Conservation (phyloP, 164 flowering plant species). For the Aristolochia californica region DNA sequence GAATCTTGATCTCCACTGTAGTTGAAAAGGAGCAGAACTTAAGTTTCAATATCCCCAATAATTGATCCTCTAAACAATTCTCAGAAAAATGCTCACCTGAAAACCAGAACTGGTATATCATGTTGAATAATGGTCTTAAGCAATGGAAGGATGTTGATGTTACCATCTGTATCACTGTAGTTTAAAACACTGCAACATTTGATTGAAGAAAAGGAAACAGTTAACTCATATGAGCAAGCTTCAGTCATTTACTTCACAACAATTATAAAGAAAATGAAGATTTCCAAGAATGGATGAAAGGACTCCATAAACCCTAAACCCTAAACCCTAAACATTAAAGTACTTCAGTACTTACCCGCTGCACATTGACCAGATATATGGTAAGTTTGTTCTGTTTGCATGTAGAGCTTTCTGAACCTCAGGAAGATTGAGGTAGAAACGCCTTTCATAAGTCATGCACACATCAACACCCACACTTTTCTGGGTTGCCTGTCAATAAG, state of each 20-base stretch:
- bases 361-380: constrained; percentile 86
- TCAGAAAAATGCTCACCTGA: constrained; percentile 41
- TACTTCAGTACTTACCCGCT: too few relatives aligned
- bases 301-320: too few relatives aligned
- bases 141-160: constrained; percentile 68
- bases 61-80: not conserved
- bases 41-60: not conserved
- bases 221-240: too few relatives aligned
- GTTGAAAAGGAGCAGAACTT: constrained; percentile 3
- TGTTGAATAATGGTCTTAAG: constrained; percentile 52
- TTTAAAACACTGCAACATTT: constrained; percentile 18
- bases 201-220: not conserved
- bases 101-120: constrained; percentile 69
- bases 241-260: not conserved
- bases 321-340: too few relatives aligned
- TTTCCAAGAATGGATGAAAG: not conserved
- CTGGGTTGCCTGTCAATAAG: constrained; percentile 61
- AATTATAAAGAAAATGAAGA: constrained; percentile 1
- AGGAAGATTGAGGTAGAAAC: constrained; percentile 81
- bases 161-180: constrained; percentile 53
- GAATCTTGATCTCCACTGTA: constrained; percentile 97
- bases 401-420: constrained; percentile 90
- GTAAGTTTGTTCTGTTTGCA: constrained; percentile 74
- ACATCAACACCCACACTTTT: constrained; percentile 89
- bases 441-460: constrained; percentile 71